A percentile compares a stretch with the other conserved stretches of the same genome.
phyloP scores from a whole-genome alignment of 805 yeast species.

The Yarrowia sp. region DNA sequence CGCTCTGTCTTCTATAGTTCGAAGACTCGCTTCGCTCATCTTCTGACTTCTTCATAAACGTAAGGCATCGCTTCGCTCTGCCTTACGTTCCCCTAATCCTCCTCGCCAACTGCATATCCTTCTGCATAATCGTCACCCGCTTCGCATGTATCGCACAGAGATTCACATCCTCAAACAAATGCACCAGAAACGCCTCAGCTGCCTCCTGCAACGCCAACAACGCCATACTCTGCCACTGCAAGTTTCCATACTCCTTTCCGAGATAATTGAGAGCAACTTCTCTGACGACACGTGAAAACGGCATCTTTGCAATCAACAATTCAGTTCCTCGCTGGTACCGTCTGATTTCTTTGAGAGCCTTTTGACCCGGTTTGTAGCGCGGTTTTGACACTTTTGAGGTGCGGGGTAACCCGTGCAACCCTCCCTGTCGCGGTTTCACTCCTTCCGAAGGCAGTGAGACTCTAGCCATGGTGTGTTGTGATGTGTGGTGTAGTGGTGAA shows the following conservation, averaged over 20 bases:
- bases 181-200: constrained; percentile 95
- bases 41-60: too few species aligned
- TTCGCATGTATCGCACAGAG: constrained; percentile 98
- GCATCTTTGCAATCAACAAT: constrained; percentile 90
- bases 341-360: constrained; percentile 93
- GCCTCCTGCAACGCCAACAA: constrained; percentile 98
- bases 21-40: too few species aligned
- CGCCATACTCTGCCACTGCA: constrained; percentile 97
- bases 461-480: constrained; percentile 9
- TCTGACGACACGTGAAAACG: constrained; percentile 95
- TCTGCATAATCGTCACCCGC: constrained; percentile 98
- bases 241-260: constrained; percentile 53
- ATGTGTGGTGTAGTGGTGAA: background rate
- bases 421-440: background rate
- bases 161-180: constrained; percentile 95
- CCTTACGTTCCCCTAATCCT: constrained; percentile 75
- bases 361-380: constrained; percentile 92
- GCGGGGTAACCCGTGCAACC: background rate
- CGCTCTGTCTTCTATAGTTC: too few species aligned
- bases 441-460: constrained; percentile 2
- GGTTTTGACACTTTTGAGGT: background rate
- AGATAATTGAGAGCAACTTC: constrained; percentile 67
- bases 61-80: too few species aligned
- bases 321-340: constrained; percentile 97
- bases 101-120: constrained; percentile 96